Conservation (phyloP, 345 rosid species). For the Dovyalis caffra region DNA sequence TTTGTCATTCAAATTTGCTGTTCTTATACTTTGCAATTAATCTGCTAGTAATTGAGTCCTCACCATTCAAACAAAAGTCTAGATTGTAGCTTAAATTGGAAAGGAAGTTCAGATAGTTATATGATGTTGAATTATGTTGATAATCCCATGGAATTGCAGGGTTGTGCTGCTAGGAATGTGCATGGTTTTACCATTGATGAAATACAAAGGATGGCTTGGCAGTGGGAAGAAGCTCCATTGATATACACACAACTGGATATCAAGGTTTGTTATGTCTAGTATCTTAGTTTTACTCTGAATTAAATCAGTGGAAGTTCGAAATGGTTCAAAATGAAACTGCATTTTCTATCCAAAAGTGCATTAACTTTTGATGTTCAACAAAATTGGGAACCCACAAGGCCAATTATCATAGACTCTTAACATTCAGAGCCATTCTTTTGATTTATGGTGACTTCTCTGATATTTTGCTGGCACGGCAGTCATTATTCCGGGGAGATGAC, state of each 20-base stretch:
- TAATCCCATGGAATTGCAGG: conserved; percentile 48
- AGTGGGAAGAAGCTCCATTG: conserved; percentile 85
- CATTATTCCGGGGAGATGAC: conserved; percentile 74
- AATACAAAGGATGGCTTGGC: conserved; percentile 73
- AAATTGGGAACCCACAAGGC: background rate
- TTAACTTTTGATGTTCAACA: background rate
- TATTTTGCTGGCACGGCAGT: conserved; percentile 47
- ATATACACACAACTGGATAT: conserved; percentile 70
- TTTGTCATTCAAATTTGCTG: background rate
- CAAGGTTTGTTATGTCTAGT: conserved; percentile 48
- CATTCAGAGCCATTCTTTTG: background rate
- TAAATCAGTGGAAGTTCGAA: background rate
- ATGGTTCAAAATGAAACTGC: background rate
- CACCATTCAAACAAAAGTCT: background rate
- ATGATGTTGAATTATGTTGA: conserved; percentile 20
- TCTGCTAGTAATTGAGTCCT: background rate
- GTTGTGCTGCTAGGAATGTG: conserved; percentile 94
- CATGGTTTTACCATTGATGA: conserved; percentile 80
- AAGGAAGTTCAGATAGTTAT: conserved; percentile 5
- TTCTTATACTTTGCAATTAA: background rate
- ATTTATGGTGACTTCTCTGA: conserved; percentile 10
- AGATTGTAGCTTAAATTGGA: conserved; percentile 10
- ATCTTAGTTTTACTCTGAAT: conserved; percentile 9
- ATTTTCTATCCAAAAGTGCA: too few relatives aligned
- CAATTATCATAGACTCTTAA: too few relatives aligned